Base-by-base conservation (phyloP, 768 basidiomycete species). In the Basidioascus undulatus region DNA sequence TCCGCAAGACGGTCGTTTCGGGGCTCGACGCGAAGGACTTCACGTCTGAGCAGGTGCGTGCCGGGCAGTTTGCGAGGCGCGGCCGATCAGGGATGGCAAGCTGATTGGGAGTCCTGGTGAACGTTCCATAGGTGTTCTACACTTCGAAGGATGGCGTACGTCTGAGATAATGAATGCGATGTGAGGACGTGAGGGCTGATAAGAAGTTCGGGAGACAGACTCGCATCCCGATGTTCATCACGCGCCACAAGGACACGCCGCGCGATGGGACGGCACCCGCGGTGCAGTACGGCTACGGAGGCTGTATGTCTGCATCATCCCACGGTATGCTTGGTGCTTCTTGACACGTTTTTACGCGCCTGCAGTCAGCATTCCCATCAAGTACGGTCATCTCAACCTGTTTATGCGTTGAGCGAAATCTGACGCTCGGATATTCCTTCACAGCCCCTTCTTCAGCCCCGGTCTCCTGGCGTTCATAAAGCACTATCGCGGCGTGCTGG, bases 231-330 rank as follows among this genome's bases (percentile, higher is more conserved):
- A 82, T 84, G 80, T 83, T 81, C 51, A 65, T 84, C 46, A 75
- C 81, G 18, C 67, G 71, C 35, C 77, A 76, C 53, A 74, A 74
- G 54, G 65, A 63, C 28, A 77, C 74, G 3, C 59, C 65, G 44
- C 62, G 69, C 32, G 75, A 82, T 45, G 79, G 79, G 13, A 74
- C 72, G 0, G 77, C 78, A 1, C 70, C 80, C 13, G 74, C 69
- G 0, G 61, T 81, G 24, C 76, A 80, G 54, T 83, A 79, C 43
- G 79, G 76, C 26, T 82, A 81, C 47, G 81, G 80, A n/a, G 81
- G 79, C 9, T 82, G n/a, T n/a, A n/a, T n/a, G n/a, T n/a, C n/a
- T n/a, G n/a, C n/a, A n/a, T n/a, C n/a, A n/a, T n/a, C n/a, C n/a
- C n/a, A n/a, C n/a, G n/a, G n/a, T n/a, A n/a, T n/a, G n/a, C n/a